A percentile compares a stretch with the other conserved stretches of the same genome.
These are phyloP conservation scores for Trypanosomatidae sp. DNA, from an alignment of 208 protist species.

Conservation along the genomic window DNA sequence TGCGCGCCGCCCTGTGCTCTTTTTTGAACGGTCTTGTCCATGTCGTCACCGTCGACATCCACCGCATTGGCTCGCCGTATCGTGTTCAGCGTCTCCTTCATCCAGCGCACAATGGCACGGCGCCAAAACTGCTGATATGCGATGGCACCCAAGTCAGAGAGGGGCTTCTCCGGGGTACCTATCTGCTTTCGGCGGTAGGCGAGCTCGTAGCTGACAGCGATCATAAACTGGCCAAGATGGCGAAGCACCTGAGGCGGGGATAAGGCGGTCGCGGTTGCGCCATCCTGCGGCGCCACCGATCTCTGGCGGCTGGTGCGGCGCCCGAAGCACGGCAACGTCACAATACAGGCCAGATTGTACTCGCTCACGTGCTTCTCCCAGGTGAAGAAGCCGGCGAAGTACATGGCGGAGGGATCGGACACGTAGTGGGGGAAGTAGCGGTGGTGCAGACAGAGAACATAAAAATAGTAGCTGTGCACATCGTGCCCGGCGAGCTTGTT, in stretches of 20 bases:
- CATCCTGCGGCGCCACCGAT: neutral
- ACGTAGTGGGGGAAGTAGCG: conserved; percentile 76
- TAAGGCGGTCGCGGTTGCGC: neutral
- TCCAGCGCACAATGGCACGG: conserved; percentile 59
- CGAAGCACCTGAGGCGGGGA: conserved; percentile 15
- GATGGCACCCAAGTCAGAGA: conserved; percentile 97
- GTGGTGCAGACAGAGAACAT: conserved; percentile 82
- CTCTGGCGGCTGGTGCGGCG: conserved; percentile 13
- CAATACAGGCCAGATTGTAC: conserved; percentile 99
- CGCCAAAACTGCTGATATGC: conserved; percentile 94
- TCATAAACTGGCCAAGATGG: conserved; percentile 97
- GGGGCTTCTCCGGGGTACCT: conserved; percentile 98
- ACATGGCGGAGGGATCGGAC: conserved; percentile 56
- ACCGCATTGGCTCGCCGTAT: conserved; percentile 17
- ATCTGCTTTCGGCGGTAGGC: conserved; percentile 94
- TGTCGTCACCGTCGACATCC: conserved; percentile 18
- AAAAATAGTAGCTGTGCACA: conserved; percentile 89
- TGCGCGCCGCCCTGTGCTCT: neutral
- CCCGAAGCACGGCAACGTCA: conserved; percentile 96
- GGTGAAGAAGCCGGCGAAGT: conserved; percentile 98
- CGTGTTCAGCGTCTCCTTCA: conserved; percentile 30
- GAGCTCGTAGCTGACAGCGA: conserved; percentile 98
- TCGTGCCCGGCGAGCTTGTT: conserved; percentile 90
- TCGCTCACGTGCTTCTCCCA: conserved; percentile 96
- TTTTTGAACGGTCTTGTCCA: neutral